Base-by-base conservation (phyloP, 2,329 filamentous ascomycete genomes). In the Hymenotorrendiella dingleyae region DNA sequence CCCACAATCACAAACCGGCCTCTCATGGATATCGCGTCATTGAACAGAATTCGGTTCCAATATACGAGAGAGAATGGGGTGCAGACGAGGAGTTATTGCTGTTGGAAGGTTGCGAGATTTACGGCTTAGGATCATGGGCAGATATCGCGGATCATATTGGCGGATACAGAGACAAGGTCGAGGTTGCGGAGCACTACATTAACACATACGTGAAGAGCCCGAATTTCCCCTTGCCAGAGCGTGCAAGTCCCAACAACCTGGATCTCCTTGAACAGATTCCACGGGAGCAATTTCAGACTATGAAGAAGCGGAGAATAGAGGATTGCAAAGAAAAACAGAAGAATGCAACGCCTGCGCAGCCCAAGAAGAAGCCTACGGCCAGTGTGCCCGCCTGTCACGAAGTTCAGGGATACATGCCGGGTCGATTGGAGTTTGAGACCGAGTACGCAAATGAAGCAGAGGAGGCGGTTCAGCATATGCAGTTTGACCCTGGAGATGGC, bases 101-200 rank as follows among this genome's bases (percentile, higher is more conserved):
- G 40, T 68, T 98, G 1, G 93, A 98, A 67, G 93, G 93, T 17
- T 89, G 88, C 9, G 93, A 98, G 65, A 94, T 88, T 45, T 98
- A 98, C 61, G 93, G 93, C 0, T 71, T 98, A 37, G 93, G 93
- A 3, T 97, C 91, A 17, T 98, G 93, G 91, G 88, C 90, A 28
- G 93, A 98, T 59, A 94, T 98, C 49, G 90, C 93, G 27, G 91
- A 98, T 64, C 93, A 98, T 63, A 97, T 98, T 56, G 93, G 93
- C 39, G 93, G 93, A 9, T 97, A 90, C 60, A 80, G 93, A 44
- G 82, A 84, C 52, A 97, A 95, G 62, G 91, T 97, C 55, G 93
- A 98, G 66, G 93, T 97, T 24, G 82, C 88, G 49, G 86, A 96
- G 53, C 93, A 98, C 64, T 98, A 98, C 64, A 78, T 93, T 52